Evolutionary conservation across 2,329 filamentous ascomycete species (phyloP), one percentile per base, ranked within the genome.

Genomic region (Alternaria conjuncta): DNA sequence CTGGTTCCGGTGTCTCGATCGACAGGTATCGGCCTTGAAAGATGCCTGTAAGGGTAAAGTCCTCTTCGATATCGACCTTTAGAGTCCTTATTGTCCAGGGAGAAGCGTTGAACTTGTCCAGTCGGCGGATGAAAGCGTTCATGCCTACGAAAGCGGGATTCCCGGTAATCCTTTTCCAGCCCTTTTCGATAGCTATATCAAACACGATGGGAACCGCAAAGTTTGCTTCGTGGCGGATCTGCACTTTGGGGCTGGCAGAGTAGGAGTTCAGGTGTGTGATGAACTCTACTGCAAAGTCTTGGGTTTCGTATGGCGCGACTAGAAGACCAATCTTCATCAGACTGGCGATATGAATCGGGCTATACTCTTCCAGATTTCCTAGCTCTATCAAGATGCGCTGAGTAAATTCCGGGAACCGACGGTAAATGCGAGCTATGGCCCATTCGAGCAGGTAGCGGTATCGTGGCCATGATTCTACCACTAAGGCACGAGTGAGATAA

Each of bases 161-260:
- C 0, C 75, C 71, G 0, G 70, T 75, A 43, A 85, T 76, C 0
- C 49, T 64, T 0, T 55, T 71, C 81, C 82, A 84, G 1, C 71
- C 64, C 32, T 75, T 76, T 6, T 66, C 57, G 20, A 71, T 69
- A 1, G 81, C 82, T 30, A 82, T 73, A 15, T 82, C 78, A 65
- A 82, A 83, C 1, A 85, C 66, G 5, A 78, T 78, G 4, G 81
- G 84, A 58, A 83, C 81, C 11, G 80, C 82, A 79, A 81, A 85
- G 57, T 84, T 84, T 2, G 85, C 84, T 70, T 86, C 85, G 61
- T 86, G 84, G 8, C 85, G 79, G n/a, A 86, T 82, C 30, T 83
- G 81, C 1, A 86, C 81, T 64, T 86, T 86, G 5, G 83, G 82
- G 32, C 83, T 85, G 5, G 83, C 79, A 0, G 80, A 81, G 18